Evolutionary conservation across 805 yeast genomes (phyloP), one percentile per base, ranked within the genome.

Genomic region (Teunomyces pallodes): DNA sequence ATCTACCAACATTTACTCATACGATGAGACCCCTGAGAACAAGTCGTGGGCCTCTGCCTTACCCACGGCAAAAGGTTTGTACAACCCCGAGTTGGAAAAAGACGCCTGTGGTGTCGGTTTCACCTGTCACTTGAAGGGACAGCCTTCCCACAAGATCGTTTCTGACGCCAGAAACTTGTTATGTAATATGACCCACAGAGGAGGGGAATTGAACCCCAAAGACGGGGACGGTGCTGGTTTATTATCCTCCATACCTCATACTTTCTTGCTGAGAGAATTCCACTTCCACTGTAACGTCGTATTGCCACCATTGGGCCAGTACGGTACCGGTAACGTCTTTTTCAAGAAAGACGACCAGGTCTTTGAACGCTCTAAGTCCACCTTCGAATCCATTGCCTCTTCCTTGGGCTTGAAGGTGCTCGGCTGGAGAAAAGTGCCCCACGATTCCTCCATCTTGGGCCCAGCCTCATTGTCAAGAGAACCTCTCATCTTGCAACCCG

Each of bases 191-290:
- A 88, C 97, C 52, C 99, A 92, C 70, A 83, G 99, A 74, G 99
- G 99, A 65, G 98, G 98, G 36, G 97, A 91, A 51, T 96, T 96
- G 50, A 96, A 91, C 63, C 96, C 97, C 17, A 83, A 90, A 60
- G 97, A 92, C 66, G 99, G 99, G 70, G 99, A 92, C 66, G 99
- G 99, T 70, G 99, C 99, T 26, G 99, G 99, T 68, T 90, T 92
- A 52, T 82, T 92, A 81, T 82, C 94, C 44, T 86, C 96, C 28
- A 83, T 92, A 53, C 97, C 97, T 31, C 97, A 91, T 72, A 83
- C 81, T 55, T 89, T 94, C 67, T 82, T 92, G 77, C 69, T 70
- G 50, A 82, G 92, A 66, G 98, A 92, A 72, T 91, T 91, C 66
- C 80, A 80, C 59, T 82, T 85, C 58, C 81, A 81, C 49, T 77